These are phyloP conservation scores for Houttuynia cordata DNA, from an alignment of 164 flowering plant genomes.

Conservation along the genomic window DNA sequence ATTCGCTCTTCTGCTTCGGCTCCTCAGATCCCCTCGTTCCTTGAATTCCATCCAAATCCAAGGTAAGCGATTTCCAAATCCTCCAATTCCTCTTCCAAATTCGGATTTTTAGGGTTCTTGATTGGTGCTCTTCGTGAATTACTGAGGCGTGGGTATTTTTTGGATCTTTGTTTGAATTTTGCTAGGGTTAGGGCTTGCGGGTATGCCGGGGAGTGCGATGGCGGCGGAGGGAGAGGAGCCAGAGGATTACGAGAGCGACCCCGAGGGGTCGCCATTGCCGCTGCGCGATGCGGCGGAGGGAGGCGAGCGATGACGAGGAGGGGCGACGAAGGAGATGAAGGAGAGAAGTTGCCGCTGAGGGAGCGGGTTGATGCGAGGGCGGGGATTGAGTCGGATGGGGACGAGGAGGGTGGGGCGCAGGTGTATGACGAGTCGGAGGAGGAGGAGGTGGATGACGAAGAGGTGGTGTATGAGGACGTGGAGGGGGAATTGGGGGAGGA, in stretches of 20 bases:
- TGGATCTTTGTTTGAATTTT: not conserved
- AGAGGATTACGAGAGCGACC: constrained; percentile 96
- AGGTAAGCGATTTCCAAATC: too few relatives aligned
- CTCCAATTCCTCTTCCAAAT: too few relatives aligned
- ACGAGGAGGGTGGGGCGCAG: constrained; percentile 68
- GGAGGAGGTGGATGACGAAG: constrained; percentile 22
- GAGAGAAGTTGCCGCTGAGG: constrained; percentile 16
- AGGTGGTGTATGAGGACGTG: constrained; percentile 15
- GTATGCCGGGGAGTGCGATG: not conserved
- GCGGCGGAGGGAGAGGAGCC: constrained; percentile 30
- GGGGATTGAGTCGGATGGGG: constrained; percentile 63
- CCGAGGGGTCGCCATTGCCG: constrained; percentile 63
- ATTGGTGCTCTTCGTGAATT: not conserved
- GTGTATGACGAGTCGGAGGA: constrained; percentile 46
- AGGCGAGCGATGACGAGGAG: constrained; percentile 91
- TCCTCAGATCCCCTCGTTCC: too few relatives aligned
- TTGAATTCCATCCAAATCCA: too few relatives aligned
- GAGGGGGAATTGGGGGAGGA: constrained; percentile 10
- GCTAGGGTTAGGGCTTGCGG: not conserved
- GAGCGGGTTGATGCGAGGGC: constrained; percentile 14
- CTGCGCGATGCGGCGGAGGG: constrained; percentile 73
- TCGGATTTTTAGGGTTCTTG: too few relatives aligned
- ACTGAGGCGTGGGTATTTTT: too few relatives aligned
- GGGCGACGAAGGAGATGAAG: too few relatives aligned
- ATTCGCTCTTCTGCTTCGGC: too few relatives aligned